These are phyloP conservation scores for Beauveria sp. DNA, from an alignment of 2,329 filamentous ascomycete genomes.

Conservation along the genomic window DNA sequence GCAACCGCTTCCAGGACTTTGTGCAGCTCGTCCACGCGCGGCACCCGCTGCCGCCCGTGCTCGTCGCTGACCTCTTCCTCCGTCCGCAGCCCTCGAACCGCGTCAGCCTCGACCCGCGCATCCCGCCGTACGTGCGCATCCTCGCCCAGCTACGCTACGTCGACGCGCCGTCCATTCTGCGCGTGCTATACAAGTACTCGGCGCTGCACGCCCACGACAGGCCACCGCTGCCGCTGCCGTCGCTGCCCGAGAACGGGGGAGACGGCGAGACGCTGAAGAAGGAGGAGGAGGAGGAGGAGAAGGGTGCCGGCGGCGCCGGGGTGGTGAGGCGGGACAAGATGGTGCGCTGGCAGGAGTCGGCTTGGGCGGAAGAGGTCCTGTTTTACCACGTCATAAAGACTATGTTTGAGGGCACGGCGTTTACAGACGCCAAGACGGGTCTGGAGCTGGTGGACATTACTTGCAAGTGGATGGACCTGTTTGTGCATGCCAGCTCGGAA, in stretches of 20 bases:
- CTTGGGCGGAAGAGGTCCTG: conserved; percentile 75
- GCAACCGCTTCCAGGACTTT: conserved; percentile 45
- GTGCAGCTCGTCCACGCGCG: conserved; percentile 41
- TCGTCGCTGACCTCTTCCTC: conserved; percentile 52
- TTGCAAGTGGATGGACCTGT: conserved; percentile 52
- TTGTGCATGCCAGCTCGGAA: conserved; percentile 42
- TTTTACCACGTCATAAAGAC: conserved; percentile 89
- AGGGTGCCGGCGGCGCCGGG: background rate
- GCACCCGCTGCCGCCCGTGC: conserved; percentile 42
- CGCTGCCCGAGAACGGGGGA: background rate
- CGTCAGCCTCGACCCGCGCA: conserved; percentile 49
- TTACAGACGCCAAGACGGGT: conserved; percentile 39
- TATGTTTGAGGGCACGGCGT: conserved; percentile 52
- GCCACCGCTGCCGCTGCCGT: conserved; percentile 1
- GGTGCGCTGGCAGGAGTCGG: conserved; percentile 48
- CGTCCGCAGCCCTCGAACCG: conserved; percentile 41
- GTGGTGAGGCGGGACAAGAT: conserved; percentile 16
- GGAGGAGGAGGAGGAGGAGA: conserved; percentile 15
- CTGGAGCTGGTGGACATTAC: conserved; percentile 42
- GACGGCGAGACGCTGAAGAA: conserved; percentile 16
- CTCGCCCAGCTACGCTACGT: conserved; percentile 45
- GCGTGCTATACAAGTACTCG: conserved; percentile 49
- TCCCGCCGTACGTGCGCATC: conserved; percentile 51
- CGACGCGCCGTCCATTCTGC: conserved; percentile 47
- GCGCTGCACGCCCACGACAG: conserved; percentile 33